Evolutionary conservation across 495 filamentous ascomycete species (phyloP), one percentile per base, ranked within the genome.

Genomic region (Hyaloscypha variabilis): DNA sequence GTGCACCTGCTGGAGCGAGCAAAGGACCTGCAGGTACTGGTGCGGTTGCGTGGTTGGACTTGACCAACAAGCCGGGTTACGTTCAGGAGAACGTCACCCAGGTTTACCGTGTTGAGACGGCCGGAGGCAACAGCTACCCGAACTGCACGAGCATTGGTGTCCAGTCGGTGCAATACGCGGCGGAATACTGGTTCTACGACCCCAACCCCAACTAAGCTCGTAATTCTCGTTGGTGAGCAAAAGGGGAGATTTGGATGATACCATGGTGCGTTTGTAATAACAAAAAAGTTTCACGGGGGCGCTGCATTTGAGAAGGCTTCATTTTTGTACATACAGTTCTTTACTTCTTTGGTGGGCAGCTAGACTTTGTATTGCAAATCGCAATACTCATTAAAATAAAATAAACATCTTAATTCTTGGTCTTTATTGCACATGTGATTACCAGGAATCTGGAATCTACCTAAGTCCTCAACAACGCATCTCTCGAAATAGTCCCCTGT

Each of bases 131-230:
- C 30, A 58, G 84, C 8, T 80, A 82, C 52, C 58, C 76, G n/a
- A 87, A 81, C 14, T 83, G 79, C 62, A 67, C 74, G 1, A 72
- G 67, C 1, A 78, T 77, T 0, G 68, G 65, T 11, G 71, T 75
- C 1, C 71, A 82, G 30, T 81, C 75, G 64, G 81, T 91, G 5
- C 80, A 85, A 13, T 93, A 92, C 74, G 77, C 88, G 0, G 84
- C 90, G 0, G 83, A 85, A 72, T 93, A 93, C 74, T 91, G 86
- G 87, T 86, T 92, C 62, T 91, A 86, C 70, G n/a, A n/a, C n/a
- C n/a, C n/a, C n/a, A n/a, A n/a, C n/a, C n/a, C n/a, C n/a, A 78
- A 76, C 17, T 71, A 26, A 66, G 10, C 19, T 14, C 13, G 17
- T 46, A 17, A 3, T 34, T 34, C 13, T 34, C 31, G 31, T 34